These are phyloP conservation scores for Phyllosticta citribraziliensis DNA, from an alignment of 2,329 filamentous ascomycete species.

Conservation along the genomic window DNA sequence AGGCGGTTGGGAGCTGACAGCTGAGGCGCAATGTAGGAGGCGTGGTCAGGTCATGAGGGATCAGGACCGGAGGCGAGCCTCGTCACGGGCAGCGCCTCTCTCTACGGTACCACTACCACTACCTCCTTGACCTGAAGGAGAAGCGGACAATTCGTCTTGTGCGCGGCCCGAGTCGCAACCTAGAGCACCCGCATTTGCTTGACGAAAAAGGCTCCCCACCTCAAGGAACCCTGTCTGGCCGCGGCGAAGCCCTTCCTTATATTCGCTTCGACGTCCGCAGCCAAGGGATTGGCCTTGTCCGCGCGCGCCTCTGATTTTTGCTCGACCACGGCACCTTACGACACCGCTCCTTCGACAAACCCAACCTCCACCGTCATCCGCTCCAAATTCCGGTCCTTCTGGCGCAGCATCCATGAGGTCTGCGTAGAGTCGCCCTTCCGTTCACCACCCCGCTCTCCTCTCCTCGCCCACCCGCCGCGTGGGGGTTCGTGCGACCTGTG, in stretches of 20 bases:
- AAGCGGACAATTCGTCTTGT: neutral
- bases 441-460: neutral
- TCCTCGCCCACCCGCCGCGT: neutral
- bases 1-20: too few species aligned
- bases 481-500: slow-evolving; percentile 10
- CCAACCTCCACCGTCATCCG: too few species aligned
- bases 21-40: too few species aligned
- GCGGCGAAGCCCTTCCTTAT: neutral
- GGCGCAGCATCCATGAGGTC: neutral
- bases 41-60: too few species aligned
- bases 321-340: neutral
- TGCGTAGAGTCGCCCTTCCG: neutral
- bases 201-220: neutral
- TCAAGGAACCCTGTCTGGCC: neutral
- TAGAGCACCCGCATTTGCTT: neutral
- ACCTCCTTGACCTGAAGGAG: too few species aligned
- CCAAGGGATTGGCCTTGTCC: neutral
- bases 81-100: too few species aligned
- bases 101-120: too few species aligned
- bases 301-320: neutral
- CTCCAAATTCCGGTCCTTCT: neutral
- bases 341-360: neutral
- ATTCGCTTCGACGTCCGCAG: neutral
- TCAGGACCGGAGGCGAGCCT: too few species aligned
- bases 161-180: neutral